Evolutionary conservation across 306 rosid species (phyloP).

Genomic region (Prunus padus): DNA sequence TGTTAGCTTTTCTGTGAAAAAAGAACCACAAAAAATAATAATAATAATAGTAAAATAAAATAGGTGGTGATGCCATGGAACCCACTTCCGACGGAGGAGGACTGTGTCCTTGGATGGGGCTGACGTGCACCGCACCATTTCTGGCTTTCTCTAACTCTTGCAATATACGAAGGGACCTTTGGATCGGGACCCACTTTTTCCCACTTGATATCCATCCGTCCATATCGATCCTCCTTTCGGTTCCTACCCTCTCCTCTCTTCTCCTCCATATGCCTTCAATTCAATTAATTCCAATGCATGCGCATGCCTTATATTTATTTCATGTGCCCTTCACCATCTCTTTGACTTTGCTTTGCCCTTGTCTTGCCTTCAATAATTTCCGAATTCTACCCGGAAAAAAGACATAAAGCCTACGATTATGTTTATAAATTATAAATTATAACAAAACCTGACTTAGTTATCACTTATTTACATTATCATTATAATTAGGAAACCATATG

Average conservation of each 20-base stretch:
- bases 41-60: neutral
- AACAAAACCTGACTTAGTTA: too few relatives aligned
- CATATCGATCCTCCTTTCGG: neutral
- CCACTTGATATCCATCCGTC: neutral
- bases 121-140: slow-evolving; percentile 60
- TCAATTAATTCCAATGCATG: too few relatives aligned
- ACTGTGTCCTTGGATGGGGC: slow-evolving; percentile 24
- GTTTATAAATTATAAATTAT: too few relatives aligned
- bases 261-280: too few relatives aligned
- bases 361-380: too few relatives aligned
- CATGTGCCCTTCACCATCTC: neutral
- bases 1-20: neutral
- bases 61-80: slow-evolving; percentile 47
- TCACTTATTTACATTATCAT: too few relatives aligned
- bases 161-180: neutral
- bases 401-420: too few relatives aligned
- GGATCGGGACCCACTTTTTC: neutral
- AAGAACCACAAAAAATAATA: neutral
- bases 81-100: slow-evolving; percentile 54
- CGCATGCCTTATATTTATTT: too few relatives aligned
- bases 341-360: too few relatives aligned
- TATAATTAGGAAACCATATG: too few relatives aligned
- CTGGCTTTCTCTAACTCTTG: neutral
- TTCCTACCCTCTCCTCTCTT: neutral
- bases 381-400: too few relatives aligned